phyloP scores from a whole-genome alignment of 768 basidiomycete species.

The Auricularia sp. region DNA sequence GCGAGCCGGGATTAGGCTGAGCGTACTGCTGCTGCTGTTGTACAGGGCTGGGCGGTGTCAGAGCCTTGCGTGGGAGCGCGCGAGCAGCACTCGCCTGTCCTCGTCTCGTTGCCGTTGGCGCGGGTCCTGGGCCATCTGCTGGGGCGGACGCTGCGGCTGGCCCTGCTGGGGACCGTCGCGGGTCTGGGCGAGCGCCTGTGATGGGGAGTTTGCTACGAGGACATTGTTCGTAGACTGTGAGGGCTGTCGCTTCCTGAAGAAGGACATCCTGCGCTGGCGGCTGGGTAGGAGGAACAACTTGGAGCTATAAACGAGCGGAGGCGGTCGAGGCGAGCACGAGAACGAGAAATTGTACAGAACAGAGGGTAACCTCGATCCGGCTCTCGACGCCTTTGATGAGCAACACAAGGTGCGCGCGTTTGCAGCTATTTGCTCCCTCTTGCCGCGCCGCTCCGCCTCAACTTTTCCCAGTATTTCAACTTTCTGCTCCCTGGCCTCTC shows the following conservation, averaged over 20 bases:
- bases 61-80: background rate
- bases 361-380: no score
- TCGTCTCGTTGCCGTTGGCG: background rate
- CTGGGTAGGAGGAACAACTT: conserved; percentile 58
- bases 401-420: no score
- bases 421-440: no score
- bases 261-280: conserved; percentile 76
- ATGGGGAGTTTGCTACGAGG: conserved; percentile 52
- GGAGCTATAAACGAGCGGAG: conserved; percentile 18
- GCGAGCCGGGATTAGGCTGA: background rate
- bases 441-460: no score
- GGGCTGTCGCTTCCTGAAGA: conserved; percentile 51
- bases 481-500: no score
- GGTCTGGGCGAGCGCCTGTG: conserved; percentile 58
- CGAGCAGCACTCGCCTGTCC: background rate
- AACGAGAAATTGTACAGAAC: background rate
- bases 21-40: conserved; percentile 28
- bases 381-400: no score
- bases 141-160: conserved; percentile 17
- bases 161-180: conserved; percentile 22
- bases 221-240: conserved; percentile 25
- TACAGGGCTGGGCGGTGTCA: conserved; percentile 20
- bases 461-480: no score
- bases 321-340: background rate
- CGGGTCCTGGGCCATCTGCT: conserved; percentile 10